Conservation (phyloP, 805 yeast species). For the Cephaloascus fragrans region DNA sequence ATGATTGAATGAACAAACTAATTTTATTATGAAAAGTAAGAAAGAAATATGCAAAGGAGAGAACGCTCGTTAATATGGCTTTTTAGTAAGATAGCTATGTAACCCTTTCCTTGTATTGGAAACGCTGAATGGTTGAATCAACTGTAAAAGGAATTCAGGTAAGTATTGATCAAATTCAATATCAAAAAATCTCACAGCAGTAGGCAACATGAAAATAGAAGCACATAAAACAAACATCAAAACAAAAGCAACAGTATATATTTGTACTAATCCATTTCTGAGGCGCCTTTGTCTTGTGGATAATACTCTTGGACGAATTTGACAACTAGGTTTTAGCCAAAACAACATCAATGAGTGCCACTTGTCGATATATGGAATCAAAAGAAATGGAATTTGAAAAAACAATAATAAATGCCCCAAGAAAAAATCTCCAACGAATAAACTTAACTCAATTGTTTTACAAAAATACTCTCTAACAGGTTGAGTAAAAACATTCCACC, state of each 20-base stretch:
- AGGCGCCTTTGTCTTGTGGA: constrained; percentile 31
- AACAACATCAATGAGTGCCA: constrained; percentile 60
- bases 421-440: constrained; percentile 54
- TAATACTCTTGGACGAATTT: constrained; percentile 35
- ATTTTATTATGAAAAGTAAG: too few relatives aligned
- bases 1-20: too few relatives aligned
- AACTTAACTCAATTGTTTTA: constrained; percentile 56
- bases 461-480: constrained; percentile 57
- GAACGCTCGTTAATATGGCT: constrained; percentile 5
- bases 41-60: too few relatives aligned
- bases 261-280: constrained; percentile 21
- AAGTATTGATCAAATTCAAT: constrained; percentile 28
- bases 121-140: constrained; percentile 33
- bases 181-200: constrained; percentile 19
- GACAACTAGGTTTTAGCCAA: constrained; percentile 55
- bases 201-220: constrained; percentile 27
- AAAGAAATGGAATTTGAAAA: constrained; percentile 48
- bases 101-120: constrained; percentile 23
- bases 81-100: constrained; percentile 5
- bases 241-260: constrained; percentile 25
- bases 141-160: constrained; percentile 23
- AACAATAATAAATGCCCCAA: constrained; percentile 50
- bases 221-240: constrained; percentile 16
- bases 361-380: constrained; percentile 54
- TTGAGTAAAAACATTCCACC: constrained; percentile 51